These are phyloP conservation scores for Puccinia hordei DNA, from an alignment of 1,284 basidiomycete genomes.

Conservation along the genomic window DNA sequence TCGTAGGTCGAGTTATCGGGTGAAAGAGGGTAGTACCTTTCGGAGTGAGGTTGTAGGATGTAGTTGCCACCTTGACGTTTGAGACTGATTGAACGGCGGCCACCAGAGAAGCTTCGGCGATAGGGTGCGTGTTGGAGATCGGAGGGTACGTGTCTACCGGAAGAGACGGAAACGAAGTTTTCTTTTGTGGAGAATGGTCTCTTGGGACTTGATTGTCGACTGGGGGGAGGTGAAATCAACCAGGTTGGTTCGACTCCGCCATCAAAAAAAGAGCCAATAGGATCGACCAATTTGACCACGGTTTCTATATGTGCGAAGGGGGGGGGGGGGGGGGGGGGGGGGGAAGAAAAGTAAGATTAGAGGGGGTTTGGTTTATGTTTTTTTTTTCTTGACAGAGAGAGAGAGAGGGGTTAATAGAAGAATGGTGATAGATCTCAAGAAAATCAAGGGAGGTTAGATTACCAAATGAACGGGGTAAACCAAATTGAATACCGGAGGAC, in stretches of 20 bases:
- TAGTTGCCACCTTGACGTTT: slow-evolving; percentile 30
- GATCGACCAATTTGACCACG: slow-evolving; percentile 44
- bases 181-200: background rate
- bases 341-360: background rate
- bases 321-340: too few relatives aligned
- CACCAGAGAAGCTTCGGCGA: background rate
- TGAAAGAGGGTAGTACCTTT: background rate
- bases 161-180: background rate
- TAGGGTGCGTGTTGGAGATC: background rate
- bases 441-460: background rate
- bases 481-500: slow-evolving; percentile 29
- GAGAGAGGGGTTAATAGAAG: background rate
- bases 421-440: background rate
- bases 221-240: slow-evolving; percentile 23
- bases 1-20: background rate
- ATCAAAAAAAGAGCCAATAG: slow-evolving; percentile 40
- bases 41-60: slow-evolving; percentile 28
- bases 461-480: slow-evolving; percentile 42
- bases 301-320: slow-evolving; percentile 5
- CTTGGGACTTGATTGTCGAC: slow-evolving; percentile 37
- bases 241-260: slow-evolving; percentile 24
- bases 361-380: background rate
- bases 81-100: slow-evolving; percentile 41
- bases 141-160: background rate
- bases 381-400: background rate